Evolutionary conservation across 768 basidiomycete genomes (phyloP).

Genomic region (Mycena albidolilacea): DNA sequence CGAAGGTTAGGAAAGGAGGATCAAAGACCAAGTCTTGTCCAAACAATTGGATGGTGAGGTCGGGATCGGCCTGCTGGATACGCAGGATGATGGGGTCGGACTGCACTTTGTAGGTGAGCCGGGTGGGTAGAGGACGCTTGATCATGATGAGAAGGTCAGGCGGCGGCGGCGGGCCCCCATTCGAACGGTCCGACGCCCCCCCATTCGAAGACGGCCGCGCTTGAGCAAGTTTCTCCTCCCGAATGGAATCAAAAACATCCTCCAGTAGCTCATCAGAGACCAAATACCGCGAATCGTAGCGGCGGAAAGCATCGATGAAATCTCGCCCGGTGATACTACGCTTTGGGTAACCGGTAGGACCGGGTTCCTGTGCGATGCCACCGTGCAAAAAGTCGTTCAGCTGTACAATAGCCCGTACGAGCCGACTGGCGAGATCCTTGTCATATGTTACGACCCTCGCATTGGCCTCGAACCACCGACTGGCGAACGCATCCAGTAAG

Average conservation of each 20-base stretch:
- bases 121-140: constrained; percentile 81
- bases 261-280: constrained; percentile 84
- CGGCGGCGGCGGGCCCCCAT: constrained; percentile 42
- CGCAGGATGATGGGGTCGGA: constrained; percentile 91
- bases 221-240: constrained; percentile 79
- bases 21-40: constrained; percentile 94
- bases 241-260: constrained; percentile 85
- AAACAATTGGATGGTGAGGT: constrained; percentile 84
- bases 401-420: constrained; percentile 87
- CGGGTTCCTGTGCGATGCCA: constrained; percentile 73
- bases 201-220: constrained; percentile 65
- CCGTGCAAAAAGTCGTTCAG: constrained; percentile 92
- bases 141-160: constrained; percentile 74
- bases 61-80: constrained; percentile 88
- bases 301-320: constrained; percentile 88
- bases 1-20: constrained; percentile 86
- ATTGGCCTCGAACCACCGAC: constrained; percentile 94
- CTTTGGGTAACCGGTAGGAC: constrained; percentile 66
- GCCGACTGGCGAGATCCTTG: constrained; percentile 82
- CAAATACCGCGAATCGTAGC: constrained; percentile 78
- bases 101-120: constrained; percentile 89
- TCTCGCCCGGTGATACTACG: constrained; percentile 80
- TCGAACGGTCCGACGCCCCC: constrained; percentile 59
- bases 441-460: constrained; percentile 83
- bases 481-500: constrained; percentile 87